Evolutionary conservation across 78 protist species (phyloP).

Genomic region (Planoprotostelium fungivorum): DNA sequence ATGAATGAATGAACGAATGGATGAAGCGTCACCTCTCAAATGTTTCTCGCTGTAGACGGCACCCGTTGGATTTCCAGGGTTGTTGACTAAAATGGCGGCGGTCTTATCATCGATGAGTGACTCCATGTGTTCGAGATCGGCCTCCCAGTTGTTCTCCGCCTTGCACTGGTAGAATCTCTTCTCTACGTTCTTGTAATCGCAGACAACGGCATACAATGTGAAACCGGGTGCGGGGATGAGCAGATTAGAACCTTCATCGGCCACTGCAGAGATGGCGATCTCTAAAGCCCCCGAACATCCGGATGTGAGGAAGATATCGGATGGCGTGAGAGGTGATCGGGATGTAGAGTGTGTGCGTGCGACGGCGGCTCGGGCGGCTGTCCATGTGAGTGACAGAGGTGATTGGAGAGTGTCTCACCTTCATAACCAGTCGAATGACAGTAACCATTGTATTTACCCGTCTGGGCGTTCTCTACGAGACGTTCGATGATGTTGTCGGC

Average conservation of each 20-base stretch:
- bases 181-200: conserved; percentile 45
- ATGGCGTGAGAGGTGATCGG: conserved; percentile 19
- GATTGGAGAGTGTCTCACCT: neutral
- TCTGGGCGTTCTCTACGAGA: conserved; percentile 16
- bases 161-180: conserved; percentile 7
- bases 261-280: conserved; percentile 72
- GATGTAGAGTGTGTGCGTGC: conserved; percentile 30
- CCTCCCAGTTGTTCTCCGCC: conserved; percentile 80
- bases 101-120: conserved; percentile 71
- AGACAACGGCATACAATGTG: conserved; percentile 77
- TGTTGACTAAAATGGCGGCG: conserved; percentile 79
- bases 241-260: conserved; percentile 75
- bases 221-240: conserved; percentile 92
- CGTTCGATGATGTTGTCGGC: conserved; percentile 12
- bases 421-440: conserved; percentile 53
- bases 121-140: conserved; percentile 59
- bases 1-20: neutral
- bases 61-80: conserved; percentile 95
- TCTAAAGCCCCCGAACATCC: conserved; percentile 91
- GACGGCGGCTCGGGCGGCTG: conserved; percentile 62
- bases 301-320: conserved; percentile 67
- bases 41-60: conserved; percentile 63
- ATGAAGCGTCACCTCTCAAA: conserved; percentile 22
- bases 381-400: conserved; percentile 5
- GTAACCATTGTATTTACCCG: conserved; percentile 73